phyloP scores from a whole-genome alignment of 2,329 filamentous ascomycete species.

The Dactylellina drechsleri region DNA sequence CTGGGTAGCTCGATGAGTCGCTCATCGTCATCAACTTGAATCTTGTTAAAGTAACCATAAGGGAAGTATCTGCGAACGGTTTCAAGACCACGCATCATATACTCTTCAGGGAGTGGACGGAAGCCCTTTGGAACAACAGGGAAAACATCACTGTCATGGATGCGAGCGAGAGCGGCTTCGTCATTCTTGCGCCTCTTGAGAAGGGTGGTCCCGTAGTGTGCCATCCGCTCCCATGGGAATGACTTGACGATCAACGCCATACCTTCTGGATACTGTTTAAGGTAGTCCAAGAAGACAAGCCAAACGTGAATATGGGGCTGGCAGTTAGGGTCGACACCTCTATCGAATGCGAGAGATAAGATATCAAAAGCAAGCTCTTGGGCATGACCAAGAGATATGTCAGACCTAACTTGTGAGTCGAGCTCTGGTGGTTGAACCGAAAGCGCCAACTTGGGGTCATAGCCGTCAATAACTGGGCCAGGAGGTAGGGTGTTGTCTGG shows the following conservation, averaged over 20 bases:
- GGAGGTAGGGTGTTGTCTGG: conserved; percentile 33
- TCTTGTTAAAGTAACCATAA: conserved; percentile 14
- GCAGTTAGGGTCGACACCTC: conserved; percentile 69
- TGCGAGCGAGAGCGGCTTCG: conserved; percentile 57
- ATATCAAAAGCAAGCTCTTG: conserved; percentile 64
- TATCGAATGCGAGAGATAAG: conserved; percentile 65
- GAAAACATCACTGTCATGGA: conserved; percentile 65
- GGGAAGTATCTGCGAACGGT: conserved; percentile 72
- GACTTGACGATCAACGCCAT: conserved; percentile 63
- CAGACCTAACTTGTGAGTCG: conserved; percentile 32
- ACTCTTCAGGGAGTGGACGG: conserved; percentile 75
- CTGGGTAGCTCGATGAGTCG: conserved; percentile 72
- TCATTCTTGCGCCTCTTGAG: conserved; percentile 55
- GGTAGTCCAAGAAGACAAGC: conserved; percentile 69
- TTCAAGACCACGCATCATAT: conserved; percentile 71
- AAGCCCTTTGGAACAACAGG: conserved; percentile 65
- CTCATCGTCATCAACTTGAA: conserved; percentile 73
- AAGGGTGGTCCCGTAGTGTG: conserved; percentile 65
- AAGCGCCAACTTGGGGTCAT: conserved; percentile 40
- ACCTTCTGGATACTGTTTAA: conserved; percentile 63
- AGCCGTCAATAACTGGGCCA: conserved; percentile 36
- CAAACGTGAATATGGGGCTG: conserved; percentile 72
- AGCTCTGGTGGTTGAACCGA: conserved; percentile 34
- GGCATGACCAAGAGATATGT: conserved; percentile 61
- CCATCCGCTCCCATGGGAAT: conserved; percentile 68